Base-by-base conservation (phyloP, 2,329 filamentous ascomycete genomes). In the Xylaria sp. region DNA sequence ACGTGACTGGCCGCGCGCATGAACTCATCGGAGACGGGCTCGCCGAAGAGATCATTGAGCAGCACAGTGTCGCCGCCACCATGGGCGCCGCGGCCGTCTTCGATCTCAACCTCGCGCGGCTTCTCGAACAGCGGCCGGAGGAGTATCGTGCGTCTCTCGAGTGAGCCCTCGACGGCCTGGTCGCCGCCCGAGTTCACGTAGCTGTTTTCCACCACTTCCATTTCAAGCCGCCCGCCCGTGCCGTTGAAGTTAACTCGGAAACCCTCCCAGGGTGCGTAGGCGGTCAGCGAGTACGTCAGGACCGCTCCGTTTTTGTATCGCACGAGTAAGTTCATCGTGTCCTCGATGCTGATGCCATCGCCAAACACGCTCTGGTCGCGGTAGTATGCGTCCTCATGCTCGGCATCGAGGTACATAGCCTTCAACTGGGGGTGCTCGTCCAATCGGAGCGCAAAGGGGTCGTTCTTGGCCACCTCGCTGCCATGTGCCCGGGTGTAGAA, bases 281-380 rank as follows among this genome's bases (percentile, higher is more conserved):
- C 88, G 0, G 85, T 87, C 12, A 88, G 79, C 25, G 82, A 88
- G 73, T 90, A 90, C 0, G 88, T 89, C 76, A 90, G 78, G 31
- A 87, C 84, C 0, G 86, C 87, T 2, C 87, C 86, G 61, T 83
- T 87, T 20, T 81, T 80, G 74, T 90, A 90, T 60, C 84, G 80
- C 25, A 90, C 86, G 55, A 90, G 80, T 28, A 90, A 78, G 48
- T 83, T 87, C 87, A 90, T 89, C 0, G 88, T 90, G 73, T 90
- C 89, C 75, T 90, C 88, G 67, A 90, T 90, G 71, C 82, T 89
- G 64, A 90, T 89, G 1, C 88, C 89, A 68, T 90, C 88, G 0
- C 86, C 83, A 63, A 90, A 90, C 0, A 89, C 87, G 71, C 84
- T 89, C 77, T 89, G 88, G 73, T 90, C 88, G 0, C 88, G 84